These are phyloP conservation scores for Tulasnella sp. DNA, from an alignment of 768 basidiomycete genomes.

Conservation along the genomic window DNA sequence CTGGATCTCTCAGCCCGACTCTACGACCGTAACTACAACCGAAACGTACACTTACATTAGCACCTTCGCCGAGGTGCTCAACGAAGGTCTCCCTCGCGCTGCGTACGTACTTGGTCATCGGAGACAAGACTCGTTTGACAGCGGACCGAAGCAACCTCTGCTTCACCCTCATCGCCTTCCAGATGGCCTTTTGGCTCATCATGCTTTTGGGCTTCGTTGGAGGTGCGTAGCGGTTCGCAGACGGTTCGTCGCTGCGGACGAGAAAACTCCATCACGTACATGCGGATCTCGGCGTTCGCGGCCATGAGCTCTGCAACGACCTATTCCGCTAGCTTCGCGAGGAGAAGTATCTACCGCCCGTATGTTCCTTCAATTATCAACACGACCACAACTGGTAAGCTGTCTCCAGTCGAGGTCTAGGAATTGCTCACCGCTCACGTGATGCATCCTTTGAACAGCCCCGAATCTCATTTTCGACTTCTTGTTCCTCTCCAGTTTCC, in stretches of 20 bases:
- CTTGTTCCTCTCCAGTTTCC: slow-evolving; percentile 32
- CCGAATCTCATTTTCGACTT: slow-evolving; percentile 33
- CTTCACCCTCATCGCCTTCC: slow-evolving; percentile 32
- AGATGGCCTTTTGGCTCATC: slow-evolving; percentile 30
- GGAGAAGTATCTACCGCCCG: slow-evolving; percentile 31
- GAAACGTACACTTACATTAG: slow-evolving; percentile 33
- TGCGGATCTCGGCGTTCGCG: slow-evolving; percentile 29
- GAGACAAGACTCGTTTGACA: slow-evolving; percentile 22
- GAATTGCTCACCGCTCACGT: neutral
- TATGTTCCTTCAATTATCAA: slow-evolving; percentile 33
- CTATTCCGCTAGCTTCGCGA: slow-evolving; percentile 27
- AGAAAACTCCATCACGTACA: slow-evolving; percentile 30
- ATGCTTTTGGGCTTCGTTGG: slow-evolving; percentile 31
- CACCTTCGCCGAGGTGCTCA: slow-evolving; percentile 32
- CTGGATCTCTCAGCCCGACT: slow-evolving; percentile 33
- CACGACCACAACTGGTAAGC: slow-evolving; percentile 3
- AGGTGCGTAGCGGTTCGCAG: slow-evolving; percentile 27
- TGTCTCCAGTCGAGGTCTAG: neutral
- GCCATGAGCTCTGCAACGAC: slow-evolving; percentile 29
- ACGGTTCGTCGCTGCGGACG: slow-evolving; percentile 31
- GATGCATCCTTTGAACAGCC: neutral
- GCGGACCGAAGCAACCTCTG: slow-evolving; percentile 19
- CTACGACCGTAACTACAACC: slow-evolving; percentile 30
- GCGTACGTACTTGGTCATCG: slow-evolving; percentile 31
- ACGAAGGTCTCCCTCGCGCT: slow-evolving; percentile 33